Percentiles rank a stretch among this genome's conserved stretches.
Evolutionary conservation across 2,329 filamentous ascomycete genomes (phyloP).

Genomic region (Nigrograna mackinnonii): DNA sequence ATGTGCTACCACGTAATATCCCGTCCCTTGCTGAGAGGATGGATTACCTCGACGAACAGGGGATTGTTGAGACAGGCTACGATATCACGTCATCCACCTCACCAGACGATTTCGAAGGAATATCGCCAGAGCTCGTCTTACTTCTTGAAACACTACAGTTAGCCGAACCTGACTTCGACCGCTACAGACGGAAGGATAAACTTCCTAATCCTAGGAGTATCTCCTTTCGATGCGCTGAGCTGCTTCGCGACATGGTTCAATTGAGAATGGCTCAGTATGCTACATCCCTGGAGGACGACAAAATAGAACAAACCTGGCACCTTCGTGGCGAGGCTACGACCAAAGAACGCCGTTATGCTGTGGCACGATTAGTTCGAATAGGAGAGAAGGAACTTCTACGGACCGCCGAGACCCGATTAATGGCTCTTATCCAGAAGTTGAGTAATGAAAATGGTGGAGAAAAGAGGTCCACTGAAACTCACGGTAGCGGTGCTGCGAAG

Average conservation of each 20-base stretch:
- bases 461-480: too few relatives aligned
- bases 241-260: conserved; percentile 45
- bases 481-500: too few relatives aligned
- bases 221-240: conserved; percentile 39
- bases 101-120: conserved; percentile 37
- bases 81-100: conserved; percentile 50
- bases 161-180: conserved; percentile 43
- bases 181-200: conserved; percentile 45
- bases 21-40: conserved; percentile 40
- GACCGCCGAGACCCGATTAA: conserved; percentile 50
- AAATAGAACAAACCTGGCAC: conserved; percentile 47
- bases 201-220: conserved; percentile 48
- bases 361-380: conserved; percentile 69
- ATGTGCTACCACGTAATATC: conserved; percentile 30
- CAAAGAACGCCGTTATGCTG: conserved; percentile 43
- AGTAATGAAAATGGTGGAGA: too few relatives aligned
- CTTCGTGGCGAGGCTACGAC: conserved; percentile 11
- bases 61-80: conserved; percentile 73
- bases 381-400: conserved; percentile 73
- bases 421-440: conserved; percentile 34
- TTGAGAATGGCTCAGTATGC: conserved; percentile 53
- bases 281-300: conserved; percentile 58
- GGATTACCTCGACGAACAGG: conserved; percentile 63
- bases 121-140: conserved; percentile 46
- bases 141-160: conserved; percentile 51